These are phyloP conservation scores for Sindora glabra DNA, from an alignment of 306 rosid species.

Conservation along the genomic window DNA sequence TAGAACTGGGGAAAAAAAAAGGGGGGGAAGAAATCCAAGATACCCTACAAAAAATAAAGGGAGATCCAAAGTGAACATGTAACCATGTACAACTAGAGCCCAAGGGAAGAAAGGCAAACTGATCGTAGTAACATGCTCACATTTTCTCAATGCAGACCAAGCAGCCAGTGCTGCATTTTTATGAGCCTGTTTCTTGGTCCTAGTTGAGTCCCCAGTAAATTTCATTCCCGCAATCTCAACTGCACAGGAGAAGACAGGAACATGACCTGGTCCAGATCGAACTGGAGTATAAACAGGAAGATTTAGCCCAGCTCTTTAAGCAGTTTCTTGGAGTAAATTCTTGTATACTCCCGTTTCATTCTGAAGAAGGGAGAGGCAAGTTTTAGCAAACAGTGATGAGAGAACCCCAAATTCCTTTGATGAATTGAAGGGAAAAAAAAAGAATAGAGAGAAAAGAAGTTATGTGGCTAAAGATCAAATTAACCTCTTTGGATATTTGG, in stretches of 20 bases:
- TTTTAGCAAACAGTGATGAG: background rate
- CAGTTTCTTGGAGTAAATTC: constrained; percentile 87
- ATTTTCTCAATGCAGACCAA: constrained; percentile 67
- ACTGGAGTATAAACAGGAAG: constrained; percentile 69
- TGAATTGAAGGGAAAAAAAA: too few relatives aligned
- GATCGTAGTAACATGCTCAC: constrained; percentile 28
- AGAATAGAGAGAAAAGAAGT: too few relatives aligned
- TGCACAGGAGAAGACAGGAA: constrained; percentile 55
- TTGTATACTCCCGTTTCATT: constrained; percentile 82
- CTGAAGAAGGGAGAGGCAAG: constrained; percentile 11
- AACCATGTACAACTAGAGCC: background rate
- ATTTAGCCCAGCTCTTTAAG: constrained; percentile 78
- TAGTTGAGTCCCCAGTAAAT: constrained; percentile 57
- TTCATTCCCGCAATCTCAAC: constrained; percentile 76
- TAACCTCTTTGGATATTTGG: too few relatives aligned
- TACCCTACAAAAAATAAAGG: background rate
- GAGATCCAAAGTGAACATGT: constrained; percentile 1
- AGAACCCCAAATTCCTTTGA: background rate
- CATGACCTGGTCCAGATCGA: constrained; percentile 65
- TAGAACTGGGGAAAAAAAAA: background rate
- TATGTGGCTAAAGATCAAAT: too few relatives aligned
- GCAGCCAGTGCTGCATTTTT: constrained; percentile 80
- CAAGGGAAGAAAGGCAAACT: background rate
- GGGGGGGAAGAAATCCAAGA: background rate
- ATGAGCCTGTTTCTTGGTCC: constrained; percentile 85